Conservation (phyloP, 148 eudicot species). For the Beta vulgaris region DNA sequence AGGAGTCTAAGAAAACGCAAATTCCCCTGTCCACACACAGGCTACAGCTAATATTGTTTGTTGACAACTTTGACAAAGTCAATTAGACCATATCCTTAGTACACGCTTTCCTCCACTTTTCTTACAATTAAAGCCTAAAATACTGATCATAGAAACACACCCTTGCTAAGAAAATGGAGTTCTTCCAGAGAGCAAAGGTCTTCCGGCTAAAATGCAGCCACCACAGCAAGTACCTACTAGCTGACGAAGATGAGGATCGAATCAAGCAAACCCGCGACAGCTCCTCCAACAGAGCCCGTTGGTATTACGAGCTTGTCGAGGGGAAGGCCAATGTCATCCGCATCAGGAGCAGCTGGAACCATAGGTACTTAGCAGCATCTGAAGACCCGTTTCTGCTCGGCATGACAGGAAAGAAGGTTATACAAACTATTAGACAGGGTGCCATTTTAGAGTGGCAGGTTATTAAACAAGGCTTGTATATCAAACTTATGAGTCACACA, state of each 20-base stretch:
- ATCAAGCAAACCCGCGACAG: conserved; percentile 26
- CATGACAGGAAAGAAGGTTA: conserved; percentile 25
- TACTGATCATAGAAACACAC: background rate
- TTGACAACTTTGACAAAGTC: background rate
- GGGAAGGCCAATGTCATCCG: conserved; percentile 24
- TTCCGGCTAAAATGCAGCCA: conserved; percentile 36
- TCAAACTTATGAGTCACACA: conserved; percentile 1
- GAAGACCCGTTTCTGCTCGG: conserved; percentile 29
- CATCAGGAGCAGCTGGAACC: conserved; percentile 24
- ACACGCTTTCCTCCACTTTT: background rate
- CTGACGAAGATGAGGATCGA: conserved; percentile 30
- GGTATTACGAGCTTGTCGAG: conserved; percentile 28
- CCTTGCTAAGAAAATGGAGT: conserved; percentile 38
- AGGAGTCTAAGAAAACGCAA: too few species aligned
- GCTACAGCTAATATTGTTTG: too few species aligned
- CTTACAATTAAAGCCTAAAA: background rate
- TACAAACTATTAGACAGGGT: conserved; percentile 23
- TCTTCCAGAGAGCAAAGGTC: conserved; percentile 39
- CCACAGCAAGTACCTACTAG: conserved; percentile 33
- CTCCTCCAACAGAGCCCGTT: conserved; percentile 15
- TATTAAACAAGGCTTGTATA: conserved; percentile 22
- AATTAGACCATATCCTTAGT: background rate
- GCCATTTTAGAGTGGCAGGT: conserved; percentile 35
- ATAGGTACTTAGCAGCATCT: conserved; percentile 32
- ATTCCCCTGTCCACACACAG: too few species aligned